phyloP scores from a whole-genome alignment of 2,329 filamentous ascomycete genomes.

The Colletotrichum viniferum region DNA sequence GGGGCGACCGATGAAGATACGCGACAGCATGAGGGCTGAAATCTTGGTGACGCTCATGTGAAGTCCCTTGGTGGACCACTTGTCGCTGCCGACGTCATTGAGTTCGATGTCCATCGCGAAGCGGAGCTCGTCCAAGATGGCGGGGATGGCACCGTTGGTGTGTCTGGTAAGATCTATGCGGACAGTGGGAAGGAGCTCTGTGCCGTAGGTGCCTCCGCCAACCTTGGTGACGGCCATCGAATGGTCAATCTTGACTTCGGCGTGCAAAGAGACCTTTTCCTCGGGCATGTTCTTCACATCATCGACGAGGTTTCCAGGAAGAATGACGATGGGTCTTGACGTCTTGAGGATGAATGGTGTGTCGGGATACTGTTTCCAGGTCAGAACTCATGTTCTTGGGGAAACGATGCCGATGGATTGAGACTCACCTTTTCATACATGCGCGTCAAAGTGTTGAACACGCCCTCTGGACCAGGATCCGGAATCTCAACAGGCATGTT shows the following conservation, averaged over 20 bases:
- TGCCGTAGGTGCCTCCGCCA: slow-evolving; percentile 3
- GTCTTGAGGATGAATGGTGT: slow-evolving; percentile 1
- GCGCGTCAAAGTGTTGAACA: background rate
- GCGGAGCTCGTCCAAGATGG: slow-evolving; percentile 4
- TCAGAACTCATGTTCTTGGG: background rate
- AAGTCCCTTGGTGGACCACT: slow-evolving; percentile 5
- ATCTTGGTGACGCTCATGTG: slow-evolving; percentile 11
- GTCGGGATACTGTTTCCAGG: background rate
- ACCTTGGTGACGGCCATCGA: slow-evolving; percentile 10
- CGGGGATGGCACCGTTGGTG: slow-evolving; percentile 2
- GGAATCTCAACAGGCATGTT: background rate
- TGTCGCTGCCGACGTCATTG: background rate
- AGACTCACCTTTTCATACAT: background rate
- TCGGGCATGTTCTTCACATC: slow-evolving; percentile 11
- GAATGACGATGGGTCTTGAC: background rate
- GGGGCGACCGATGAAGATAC: slow-evolving; percentile 4
- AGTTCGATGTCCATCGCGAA: slow-evolving; percentile 9
- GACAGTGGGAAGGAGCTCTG: background rate
- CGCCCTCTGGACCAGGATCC: background rate
- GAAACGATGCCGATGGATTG: rapidly evolving
- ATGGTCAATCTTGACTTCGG: slow-evolving; percentile 7
- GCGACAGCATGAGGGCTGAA: slow-evolving; percentile 1
- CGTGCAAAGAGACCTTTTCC: slow-evolving; percentile 3
- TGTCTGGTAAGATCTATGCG: background rate
- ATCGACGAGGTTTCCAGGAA: background rate